phyloP scores from a whole-genome alignment of 345 rosid genomes.

The Syzygium jambos region DNA sequence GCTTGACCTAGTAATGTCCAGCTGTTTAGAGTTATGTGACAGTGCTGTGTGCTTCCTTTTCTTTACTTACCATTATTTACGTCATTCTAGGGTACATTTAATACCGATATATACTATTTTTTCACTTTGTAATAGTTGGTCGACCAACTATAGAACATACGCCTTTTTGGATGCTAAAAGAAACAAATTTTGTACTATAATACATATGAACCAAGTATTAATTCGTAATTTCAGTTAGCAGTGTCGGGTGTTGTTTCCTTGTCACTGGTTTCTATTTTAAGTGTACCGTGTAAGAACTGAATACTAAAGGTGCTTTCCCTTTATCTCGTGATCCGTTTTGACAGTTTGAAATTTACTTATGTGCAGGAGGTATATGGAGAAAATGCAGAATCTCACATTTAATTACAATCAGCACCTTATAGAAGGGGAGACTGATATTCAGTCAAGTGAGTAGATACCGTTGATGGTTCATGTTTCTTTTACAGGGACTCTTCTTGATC shows the following conservation, averaged over 20 bases:
- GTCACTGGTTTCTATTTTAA: neutral
- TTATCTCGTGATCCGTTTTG: neutral
- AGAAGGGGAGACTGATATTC: constrained; percentile 59
- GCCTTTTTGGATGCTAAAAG: neutral
- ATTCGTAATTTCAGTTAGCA: neutral
- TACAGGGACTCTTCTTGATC: neutral
- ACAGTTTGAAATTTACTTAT: neutral
- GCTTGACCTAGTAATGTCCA: neutral
- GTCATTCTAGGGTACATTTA: neutral
- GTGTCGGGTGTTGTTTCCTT: neutral
- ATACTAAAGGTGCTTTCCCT: neutral
- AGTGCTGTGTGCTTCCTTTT: neutral
- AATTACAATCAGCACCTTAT: constrained; percentile 26
- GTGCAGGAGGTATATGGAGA: constrained; percentile 49
- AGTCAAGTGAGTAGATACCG: constrained; percentile 28
- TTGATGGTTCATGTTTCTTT: neutral
- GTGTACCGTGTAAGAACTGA: neutral
- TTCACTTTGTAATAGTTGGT: neutral
- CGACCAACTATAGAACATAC: neutral
- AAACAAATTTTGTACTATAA: neutral
- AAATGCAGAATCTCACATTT: constrained; percentile 32
- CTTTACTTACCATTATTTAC: neutral
- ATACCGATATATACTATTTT: neutral
- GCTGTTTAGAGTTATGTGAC: neutral
- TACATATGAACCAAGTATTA: neutral